Conservation (phyloP, 2,329 filamentous ascomycete genomes). For the Fragosphaeria purpurea region DNA sequence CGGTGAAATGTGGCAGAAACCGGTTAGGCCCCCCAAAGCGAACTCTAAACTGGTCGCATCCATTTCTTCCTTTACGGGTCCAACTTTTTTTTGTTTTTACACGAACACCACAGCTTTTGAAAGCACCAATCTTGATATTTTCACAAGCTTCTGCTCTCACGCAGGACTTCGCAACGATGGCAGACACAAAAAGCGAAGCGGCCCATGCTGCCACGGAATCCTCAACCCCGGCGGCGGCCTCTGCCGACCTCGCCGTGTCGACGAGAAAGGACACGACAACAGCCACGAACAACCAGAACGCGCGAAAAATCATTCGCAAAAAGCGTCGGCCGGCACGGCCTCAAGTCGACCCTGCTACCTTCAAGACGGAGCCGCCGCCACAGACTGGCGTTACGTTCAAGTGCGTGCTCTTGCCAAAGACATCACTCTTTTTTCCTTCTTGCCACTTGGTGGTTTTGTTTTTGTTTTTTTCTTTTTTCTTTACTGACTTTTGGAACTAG, state of each 20-base stretch:
- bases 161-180: not conserved
- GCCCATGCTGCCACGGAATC: too few relatives aligned
- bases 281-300: constrained; percentile 34
- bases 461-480: too few relatives aligned
- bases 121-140: too few relatives aligned
- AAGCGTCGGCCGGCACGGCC: constrained; percentile 83
- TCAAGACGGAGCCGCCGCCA: constrained; percentile 75
- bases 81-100: too few relatives aligned
- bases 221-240: too few relatives aligned
- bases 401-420: constrained; percentile 8
- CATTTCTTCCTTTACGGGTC: too few relatives aligned
- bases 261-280: not conserved
- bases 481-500: constrained; percentile 42
- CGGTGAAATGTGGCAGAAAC: constrained; percentile 7
- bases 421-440: too few relatives aligned
- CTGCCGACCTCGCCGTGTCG: not conserved
- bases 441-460: not conserved
- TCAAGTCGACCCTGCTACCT: constrained; percentile 76
- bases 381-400: constrained; percentile 96
- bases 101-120: too few relatives aligned
- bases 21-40: too few relatives aligned
- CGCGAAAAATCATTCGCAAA: constrained; percentile 85
- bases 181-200: not conserved
- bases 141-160: too few relatives aligned
- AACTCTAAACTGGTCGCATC: too few relatives aligned